phyloP scores from a whole-genome alignment of 805 yeast species.

The Suhomyces emberorum region DNA sequence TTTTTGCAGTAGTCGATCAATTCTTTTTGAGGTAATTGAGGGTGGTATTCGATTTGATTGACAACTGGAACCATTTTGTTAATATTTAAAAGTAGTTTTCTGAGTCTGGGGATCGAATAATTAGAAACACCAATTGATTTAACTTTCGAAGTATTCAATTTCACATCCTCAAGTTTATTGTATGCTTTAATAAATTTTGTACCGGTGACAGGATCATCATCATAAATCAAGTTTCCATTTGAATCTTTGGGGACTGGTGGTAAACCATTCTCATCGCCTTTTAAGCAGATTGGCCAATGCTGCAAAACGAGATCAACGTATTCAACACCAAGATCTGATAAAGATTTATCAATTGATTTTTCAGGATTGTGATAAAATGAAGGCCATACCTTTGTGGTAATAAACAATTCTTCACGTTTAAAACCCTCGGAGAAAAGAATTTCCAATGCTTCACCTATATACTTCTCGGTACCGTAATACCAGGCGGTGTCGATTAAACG shows the following conservation, averaged over 20 bases:
- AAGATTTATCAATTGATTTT: constrained; percentile 39
- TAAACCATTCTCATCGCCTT: constrained; percentile 37
- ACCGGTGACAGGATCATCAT: constrained; percentile 34
- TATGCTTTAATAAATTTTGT: constrained; percentile 29
- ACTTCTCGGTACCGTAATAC: constrained; percentile 44
- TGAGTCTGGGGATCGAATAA: constrained; percentile 30
- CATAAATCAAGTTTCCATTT: constrained; percentile 32
- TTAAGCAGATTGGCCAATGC: constrained; percentile 49
- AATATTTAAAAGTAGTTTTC: constrained; percentile 29
- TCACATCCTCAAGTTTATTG: constrained; percentile 26
- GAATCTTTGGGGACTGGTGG: constrained; percentile 36
- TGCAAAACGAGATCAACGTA: constrained; percentile 47
- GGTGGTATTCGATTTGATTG: constrained; percentile 47
- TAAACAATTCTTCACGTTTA: constrained; percentile 44
- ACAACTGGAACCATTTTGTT: constrained; percentile 48
- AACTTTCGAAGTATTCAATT: constrained; percentile 29
- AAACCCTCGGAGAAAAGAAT: constrained; percentile 48
- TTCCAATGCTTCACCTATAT: constrained; percentile 44
- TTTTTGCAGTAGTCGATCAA: constrained; percentile 36
- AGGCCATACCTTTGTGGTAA: constrained; percentile 45
- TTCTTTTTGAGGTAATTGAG: constrained; percentile 36
- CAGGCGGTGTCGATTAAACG: constrained; percentile 54
- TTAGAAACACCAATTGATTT: constrained; percentile 61
- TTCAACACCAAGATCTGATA: constrained; percentile 39
- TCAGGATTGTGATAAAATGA: constrained; percentile 38